Base-by-base conservation (phyloP, 1,139 yeast species). In the Candida sanyaensis region DNA sequence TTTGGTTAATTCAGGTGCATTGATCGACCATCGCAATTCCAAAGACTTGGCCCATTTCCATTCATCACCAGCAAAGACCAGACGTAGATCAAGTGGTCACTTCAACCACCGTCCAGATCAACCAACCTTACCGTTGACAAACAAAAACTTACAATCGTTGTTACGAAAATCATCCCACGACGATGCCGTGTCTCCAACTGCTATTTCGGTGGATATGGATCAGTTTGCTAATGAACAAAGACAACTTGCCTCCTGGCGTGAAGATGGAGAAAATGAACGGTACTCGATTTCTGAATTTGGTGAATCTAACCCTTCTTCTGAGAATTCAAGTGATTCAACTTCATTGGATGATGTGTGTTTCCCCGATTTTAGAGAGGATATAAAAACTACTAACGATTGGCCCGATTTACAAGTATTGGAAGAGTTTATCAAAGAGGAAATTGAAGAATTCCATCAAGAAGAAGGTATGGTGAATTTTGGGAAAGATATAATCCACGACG, bases 341-440 rank as follows among this genome's bases (percentile, higher is more conserved):
- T 87, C 96, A 0, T 69, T 92, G 50, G 92, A 87, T 61, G 98
- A 93, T 65, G 99, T 93, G 26, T 89, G 96, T 61, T 80, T 88
- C 62, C 95, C 95, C 1, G 77, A 73, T 46, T 74, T 73, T 55
- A 71, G 72, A 51, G 75, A 67, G 39, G 57, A 54, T 39, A 59
- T 61, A 27, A 55, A 55, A 30, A 49, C 51, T n/a, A 47, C 54
- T 2, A 55, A 49, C 38, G 57, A 58, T 41, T 92, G 97, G 98
- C 98, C 98, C 0, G 97, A 93, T 61, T 71, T 89, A 36, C 63
- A 73, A 34, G 80, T 88, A 1, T 69, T 92, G 53, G 85, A 84
- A 54, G 96, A 90, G 55, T 92, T 85, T 63, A 83, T 90, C 2
- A 75, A 72, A 31, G 86, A 86, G 54, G 98, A 92, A 65, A 70